phyloP scores from a whole-genome alignment of 2,329 filamentous ascomycete species.

The Colletotrichum caudatum region DNA sequence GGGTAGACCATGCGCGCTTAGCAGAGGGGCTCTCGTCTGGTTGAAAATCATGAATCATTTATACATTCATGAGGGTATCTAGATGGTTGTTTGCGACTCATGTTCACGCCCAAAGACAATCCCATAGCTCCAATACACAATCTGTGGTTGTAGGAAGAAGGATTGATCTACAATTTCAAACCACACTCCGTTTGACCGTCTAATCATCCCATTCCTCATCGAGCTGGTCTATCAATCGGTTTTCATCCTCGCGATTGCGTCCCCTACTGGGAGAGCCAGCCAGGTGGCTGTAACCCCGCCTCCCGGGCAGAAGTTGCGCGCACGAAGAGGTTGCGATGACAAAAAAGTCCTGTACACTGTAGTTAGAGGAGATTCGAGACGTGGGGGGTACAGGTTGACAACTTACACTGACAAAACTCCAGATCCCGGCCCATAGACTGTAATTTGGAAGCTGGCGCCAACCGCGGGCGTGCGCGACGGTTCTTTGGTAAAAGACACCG shows the following conservation, averaged over 20 bases:
- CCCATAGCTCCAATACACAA: conserved; percentile 16
- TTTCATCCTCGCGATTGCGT: conserved; percentile 81
- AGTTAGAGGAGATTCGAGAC: conserved; percentile 41
- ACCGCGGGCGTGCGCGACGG: conserved; percentile 91
- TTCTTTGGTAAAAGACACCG: conserved; percentile 94
- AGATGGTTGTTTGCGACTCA: conserved; percentile 37
- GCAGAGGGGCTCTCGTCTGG: too few species aligned
- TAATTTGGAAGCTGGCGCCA: conserved; percentile 98
- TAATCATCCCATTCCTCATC: conserved; percentile 97
- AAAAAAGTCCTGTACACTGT: conserved; percentile 67
- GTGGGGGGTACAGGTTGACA: conserved; percentile 42
- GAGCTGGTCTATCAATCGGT: conserved; percentile 92
- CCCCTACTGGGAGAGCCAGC: conserved; percentile 64
- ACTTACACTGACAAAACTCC: conserved; percentile 82
- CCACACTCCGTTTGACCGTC: conserved; percentile 2
- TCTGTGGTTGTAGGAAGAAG: neutral
- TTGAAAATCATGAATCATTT: conserved; percentile 30
- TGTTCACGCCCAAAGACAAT: conserved; percentile 18
- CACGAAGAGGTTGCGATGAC: conserved; percentile 78
- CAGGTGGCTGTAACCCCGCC: conserved; percentile 76
- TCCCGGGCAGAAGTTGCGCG: conserved; percentile 71
- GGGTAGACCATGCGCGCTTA: neutral
- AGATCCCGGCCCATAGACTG: conserved; percentile 88
- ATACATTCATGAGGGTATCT: conserved; percentile 37
- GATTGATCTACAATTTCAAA: neutral